phyloP scores from a whole-genome alignment of 2,329 filamentous ascomycete species.

The Monilinia fructigena region DNA sequence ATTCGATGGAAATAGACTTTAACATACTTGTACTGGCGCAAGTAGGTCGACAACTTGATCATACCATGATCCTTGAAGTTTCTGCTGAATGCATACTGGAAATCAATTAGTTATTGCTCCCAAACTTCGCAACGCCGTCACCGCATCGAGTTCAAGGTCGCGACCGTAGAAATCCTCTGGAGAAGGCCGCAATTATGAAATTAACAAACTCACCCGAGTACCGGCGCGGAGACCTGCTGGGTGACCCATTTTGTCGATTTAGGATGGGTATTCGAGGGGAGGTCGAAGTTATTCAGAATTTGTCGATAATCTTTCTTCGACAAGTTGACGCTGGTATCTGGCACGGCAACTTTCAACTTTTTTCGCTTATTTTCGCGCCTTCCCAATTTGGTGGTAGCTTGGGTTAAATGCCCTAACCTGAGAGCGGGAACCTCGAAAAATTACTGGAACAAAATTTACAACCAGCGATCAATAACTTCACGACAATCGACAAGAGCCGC shows the following conservation, averaged over 20 bases:
- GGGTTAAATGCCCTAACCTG: conserved; percentile 23
- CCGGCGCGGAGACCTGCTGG: conserved; percentile 82
- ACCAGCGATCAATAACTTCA: conserved; percentile 20
- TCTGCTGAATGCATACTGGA: conserved; percentile 78
- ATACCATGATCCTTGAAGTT: conserved; percentile 88
- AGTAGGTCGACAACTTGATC: conserved; percentile 92
- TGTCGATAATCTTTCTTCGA: conserved; percentile 22
- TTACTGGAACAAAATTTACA: conserved; percentile 16
- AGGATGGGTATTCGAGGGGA: conserved; percentile 27
- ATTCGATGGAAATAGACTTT: conserved; percentile 10
- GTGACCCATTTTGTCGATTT: conserved; percentile 53
- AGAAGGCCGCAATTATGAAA: neutral
- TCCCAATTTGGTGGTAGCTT: conserved; percentile 12
- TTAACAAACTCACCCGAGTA: conserved; percentile 66
- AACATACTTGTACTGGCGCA: conserved; percentile 83
- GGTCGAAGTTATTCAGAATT: conserved; percentile 27
- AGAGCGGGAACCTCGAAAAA: conserved; percentile 7
- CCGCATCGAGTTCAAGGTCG: conserved; percentile 22
- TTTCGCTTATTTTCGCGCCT: conserved; percentile 19
- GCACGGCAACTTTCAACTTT: conserved; percentile 18
- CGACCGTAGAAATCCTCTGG: conserved; percentile 10
- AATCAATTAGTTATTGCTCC: conserved; percentile 28
- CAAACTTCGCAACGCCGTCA: neutral
- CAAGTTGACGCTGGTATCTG: conserved; percentile 17
- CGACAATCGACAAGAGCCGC: conserved; percentile 25